Conservation (phyloP, 345 rosid genomes). For the Linum usitatissimum region DNA sequence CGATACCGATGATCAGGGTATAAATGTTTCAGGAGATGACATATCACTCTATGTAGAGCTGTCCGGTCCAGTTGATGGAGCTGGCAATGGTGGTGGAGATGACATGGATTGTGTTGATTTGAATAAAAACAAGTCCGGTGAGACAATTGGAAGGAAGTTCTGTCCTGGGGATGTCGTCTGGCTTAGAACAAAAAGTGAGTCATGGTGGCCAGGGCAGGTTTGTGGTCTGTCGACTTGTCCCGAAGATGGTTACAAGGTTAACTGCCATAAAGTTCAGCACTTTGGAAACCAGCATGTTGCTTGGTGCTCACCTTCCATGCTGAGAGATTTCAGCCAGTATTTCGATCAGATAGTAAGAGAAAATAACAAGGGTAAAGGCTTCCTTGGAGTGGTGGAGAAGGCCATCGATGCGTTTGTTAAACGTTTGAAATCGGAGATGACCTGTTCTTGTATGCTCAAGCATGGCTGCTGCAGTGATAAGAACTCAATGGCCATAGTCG, state of each 20-base stretch:
- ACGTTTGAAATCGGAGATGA: slow-evolving; percentile 42
- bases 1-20: slow-evolving; percentile 25
- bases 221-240: slow-evolving; percentile 29
- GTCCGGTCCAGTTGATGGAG: slow-evolving; percentile 25
- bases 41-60: slow-evolving; percentile 67
- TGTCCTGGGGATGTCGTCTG: slow-evolving; percentile 66
- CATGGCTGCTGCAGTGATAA: slow-evolving; percentile 13
- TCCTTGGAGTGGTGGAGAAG: slow-evolving; percentile 50
- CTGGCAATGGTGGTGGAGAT: slow-evolving; percentile 13
- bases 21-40: slow-evolving; percentile 41
- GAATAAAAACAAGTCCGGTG: slow-evolving; percentile 15
- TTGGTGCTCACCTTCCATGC: slow-evolving; percentile 45
- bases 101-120: slow-evolving; percentile 10
- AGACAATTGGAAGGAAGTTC: slow-evolving; percentile 16
- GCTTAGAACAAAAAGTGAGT: slow-evolving; percentile 46
- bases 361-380: slow-evolving; percentile 31
- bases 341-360: slow-evolving; percentile 37
- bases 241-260: slow-evolving; percentile 15
- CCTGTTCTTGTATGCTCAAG: slow-evolving; percentile 38
- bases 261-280: slow-evolving; percentile 37
- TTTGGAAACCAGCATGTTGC: slow-evolving; percentile 38
- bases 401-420: slow-evolving; percentile 55
- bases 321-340: slow-evolving; percentile 53
- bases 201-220: slow-evolving; percentile 92
- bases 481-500: neutral